Base-by-base conservation (phyloP, 2,329 filamentous ascomycete species). In the Pseudocercospora vitis region DNA sequence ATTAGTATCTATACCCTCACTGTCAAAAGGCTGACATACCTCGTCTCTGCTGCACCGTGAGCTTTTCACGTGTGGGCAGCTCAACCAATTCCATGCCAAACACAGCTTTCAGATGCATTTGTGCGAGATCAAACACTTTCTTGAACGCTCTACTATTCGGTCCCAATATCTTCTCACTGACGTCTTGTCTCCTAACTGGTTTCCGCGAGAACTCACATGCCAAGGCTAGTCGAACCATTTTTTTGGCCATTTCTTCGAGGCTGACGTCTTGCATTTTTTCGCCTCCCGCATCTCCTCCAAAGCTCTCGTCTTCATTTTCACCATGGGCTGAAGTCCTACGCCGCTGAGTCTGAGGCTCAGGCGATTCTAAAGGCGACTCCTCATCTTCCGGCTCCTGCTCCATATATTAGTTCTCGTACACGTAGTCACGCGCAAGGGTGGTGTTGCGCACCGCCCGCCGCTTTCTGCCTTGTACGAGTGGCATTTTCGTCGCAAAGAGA, bases 61-160 rank as follows among this genome's bases (percentile, higher is more conserved):
- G 80, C 71, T 91, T 95, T 66, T 96, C 92, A 65, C 81, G 82
- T 1, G 81, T 77, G 0, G 94, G 91, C 46, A 97, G 77, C 72
- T 96, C 91, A 3, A 83, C 79, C 78, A 99, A 81, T 69, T 91
- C 81, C 91, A 97, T 96, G n/a, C 94, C 94, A 72, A 96, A 97
- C 1, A 85, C 80, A 1, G 75, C 74, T 44, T 79, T 77, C 31
- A 99, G 75, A 61, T 88, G 81, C 28, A 76, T 72, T 70, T 99
- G 92, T 35, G 92, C 89, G 33, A 81, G 76, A 0, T 82, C 81
- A 65, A 96, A 96, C 3, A 96, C 83, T 9, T 74, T 70, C 68
- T 84, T 91, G 70, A 96, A 97, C 29, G 84, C 76, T 26, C 86
- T 79, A 7, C 85, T 81, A 40, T 84, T 79, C 14, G 80, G 75